A percentile compares a stretch with the other conserved stretches of the same genome.
Evolutionary conservation across 257 asterid genomes (phyloP).

Genomic region (Coffea eugenioides): DNA sequence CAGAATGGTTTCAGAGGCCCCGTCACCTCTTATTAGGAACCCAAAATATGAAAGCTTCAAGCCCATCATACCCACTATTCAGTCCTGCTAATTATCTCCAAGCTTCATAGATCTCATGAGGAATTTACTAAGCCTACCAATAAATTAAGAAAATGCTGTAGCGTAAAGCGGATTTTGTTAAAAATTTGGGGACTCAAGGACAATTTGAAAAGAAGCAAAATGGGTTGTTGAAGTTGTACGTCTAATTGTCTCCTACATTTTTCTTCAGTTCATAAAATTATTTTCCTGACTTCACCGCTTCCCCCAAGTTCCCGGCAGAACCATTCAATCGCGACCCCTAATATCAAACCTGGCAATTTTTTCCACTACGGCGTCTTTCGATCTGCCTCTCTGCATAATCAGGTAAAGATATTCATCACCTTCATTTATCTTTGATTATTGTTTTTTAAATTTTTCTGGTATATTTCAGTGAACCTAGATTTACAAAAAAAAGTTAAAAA

Average conservation of each 20-base stretch:
- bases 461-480: too few species aligned
- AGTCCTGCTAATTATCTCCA: not conserved
- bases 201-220: not conserved
- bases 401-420: constrained; percentile 11
- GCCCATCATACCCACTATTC: not conserved
- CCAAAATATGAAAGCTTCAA: not conserved
- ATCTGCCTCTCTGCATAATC: constrained; percentile 8
- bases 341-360: not conserved
- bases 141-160: too few species aligned
- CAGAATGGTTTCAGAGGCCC: not conserved
- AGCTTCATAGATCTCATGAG: not conserved
- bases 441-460: too few species aligned
- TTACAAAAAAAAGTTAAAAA: too few species aligned
- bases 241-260: not conserved
- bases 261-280: not conserved
- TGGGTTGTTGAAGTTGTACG: not conserved
- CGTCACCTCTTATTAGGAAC: not conserved
- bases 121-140: not conserved
- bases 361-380: not conserved
- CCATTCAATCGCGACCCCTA: constrained; percentile 5
- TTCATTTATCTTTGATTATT: not conserved
- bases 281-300: not conserved
- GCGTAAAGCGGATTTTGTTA: not conserved
- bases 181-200: not conserved
- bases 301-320: not conserved